Evolutionary conservation across 768 basidiomycete genomes (phyloP).

Genomic region (Floccularia luteovirens): DNA sequence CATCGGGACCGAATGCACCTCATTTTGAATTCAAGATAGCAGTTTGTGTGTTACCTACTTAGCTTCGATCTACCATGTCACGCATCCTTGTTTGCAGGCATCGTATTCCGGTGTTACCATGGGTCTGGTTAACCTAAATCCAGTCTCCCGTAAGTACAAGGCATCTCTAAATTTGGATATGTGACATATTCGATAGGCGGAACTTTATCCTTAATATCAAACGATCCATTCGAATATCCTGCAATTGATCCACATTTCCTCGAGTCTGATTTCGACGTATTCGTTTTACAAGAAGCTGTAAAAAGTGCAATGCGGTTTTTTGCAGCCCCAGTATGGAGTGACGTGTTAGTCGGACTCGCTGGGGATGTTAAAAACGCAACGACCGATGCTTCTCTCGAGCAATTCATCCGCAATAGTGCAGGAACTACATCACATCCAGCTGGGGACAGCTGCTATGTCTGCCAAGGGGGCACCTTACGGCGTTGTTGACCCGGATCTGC

Average conservation of each 20-base stretch:
- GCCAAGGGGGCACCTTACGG: neutral
- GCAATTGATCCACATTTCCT: conserved; percentile 40
- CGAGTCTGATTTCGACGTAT: conserved; percentile 15
- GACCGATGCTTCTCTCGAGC: conserved; percentile 13
- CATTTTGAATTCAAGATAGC: conserved; percentile 20
- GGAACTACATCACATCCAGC: conserved; percentile 15
- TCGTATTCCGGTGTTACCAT: neutral
- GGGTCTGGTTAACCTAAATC: neutral
- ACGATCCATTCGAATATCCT: conserved; percentile 31
- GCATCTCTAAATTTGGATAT: neutral
- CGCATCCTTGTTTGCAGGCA: neutral
- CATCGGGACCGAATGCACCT: conserved; percentile 2
- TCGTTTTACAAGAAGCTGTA: conserved; percentile 12
- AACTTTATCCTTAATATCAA: conserved; percentile 22
- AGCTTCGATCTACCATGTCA: neutral
- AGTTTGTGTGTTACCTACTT: conserved; percentile 5
- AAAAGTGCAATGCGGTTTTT: conserved; percentile 11
- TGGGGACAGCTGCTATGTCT: conserved; percentile 16
- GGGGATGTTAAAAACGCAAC: conserved; percentile 6
- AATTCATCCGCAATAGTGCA: conserved; percentile 8
- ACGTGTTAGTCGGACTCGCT: conserved; percentile 11
- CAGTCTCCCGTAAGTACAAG: neutral
- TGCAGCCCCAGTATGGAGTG: conserved; percentile 11
- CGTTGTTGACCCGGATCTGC: neutral
- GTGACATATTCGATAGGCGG: conserved; percentile 13